These are phyloP conservation scores for Arabidopsis suecica DNA, from an alignment of 345 rosid species.

Conservation along the genomic window DNA sequence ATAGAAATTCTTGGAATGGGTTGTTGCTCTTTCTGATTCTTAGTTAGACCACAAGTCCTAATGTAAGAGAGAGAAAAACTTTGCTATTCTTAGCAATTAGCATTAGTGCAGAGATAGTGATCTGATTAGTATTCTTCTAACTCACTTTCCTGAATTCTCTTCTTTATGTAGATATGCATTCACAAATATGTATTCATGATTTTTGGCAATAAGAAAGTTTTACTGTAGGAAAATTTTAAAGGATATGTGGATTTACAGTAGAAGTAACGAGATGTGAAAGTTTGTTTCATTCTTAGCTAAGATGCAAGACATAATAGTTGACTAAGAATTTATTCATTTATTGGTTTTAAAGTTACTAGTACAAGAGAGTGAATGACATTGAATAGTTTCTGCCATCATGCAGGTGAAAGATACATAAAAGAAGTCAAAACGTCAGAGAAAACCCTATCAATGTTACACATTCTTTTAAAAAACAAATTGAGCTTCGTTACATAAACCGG, in stretches of 20 bases:
- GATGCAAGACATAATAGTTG: background rate
- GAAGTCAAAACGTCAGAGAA: conserved; percentile 19
- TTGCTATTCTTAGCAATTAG: conserved; percentile 38
- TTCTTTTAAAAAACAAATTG: conserved; percentile 15
- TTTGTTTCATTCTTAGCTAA: background rate
- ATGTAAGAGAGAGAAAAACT: conserved; percentile 5
- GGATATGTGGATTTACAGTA: background rate
- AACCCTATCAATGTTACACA: conserved; percentile 29
- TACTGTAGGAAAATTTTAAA: background rate
- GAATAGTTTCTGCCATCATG: background rate
- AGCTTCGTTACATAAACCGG: conserved; percentile 20
- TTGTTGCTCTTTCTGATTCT: conserved; percentile 32
- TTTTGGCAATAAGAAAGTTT: background rate
- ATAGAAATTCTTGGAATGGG: conserved; percentile 20
- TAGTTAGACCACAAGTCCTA: conserved; percentile 38
- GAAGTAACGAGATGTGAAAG: background rate
- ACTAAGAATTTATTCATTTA: background rate
- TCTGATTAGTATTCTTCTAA: conserved; percentile 16
- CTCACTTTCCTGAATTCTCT: background rate
- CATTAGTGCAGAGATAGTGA: background rate
- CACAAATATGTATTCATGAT: background rate
- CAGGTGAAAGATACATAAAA: background rate
- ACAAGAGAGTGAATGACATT: background rate
- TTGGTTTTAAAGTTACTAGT: conserved; percentile 15
- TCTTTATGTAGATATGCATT: background rate